Percentiles rank a stretch among this genome's conserved stretches.
Evolutionary conservation across 495 filamentous ascomycete species (phyloP).

Genomic region (Xylaria nigripes): DNA sequence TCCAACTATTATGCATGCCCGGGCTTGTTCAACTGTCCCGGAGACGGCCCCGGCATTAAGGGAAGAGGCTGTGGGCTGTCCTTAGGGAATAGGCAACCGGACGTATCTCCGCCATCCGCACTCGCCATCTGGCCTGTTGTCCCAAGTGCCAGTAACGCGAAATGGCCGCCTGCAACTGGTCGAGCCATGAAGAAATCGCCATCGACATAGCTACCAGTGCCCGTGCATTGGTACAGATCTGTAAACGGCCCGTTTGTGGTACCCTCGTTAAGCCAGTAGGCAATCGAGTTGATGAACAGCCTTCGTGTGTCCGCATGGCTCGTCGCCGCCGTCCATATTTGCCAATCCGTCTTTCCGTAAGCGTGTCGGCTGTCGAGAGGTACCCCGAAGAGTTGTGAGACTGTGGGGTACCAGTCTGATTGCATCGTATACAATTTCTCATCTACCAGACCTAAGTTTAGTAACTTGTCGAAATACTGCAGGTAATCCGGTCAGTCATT

Average conservation of each 20-base stretch:
- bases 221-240: conserved; percentile 36
- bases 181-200: conserved; percentile 35
- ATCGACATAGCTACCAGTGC: conserved; percentile 22
- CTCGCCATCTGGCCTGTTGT: conserved; percentile 53
- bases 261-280: conserved; percentile 66
- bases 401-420: conserved; percentile 60
- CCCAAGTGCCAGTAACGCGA: conserved; percentile 37
- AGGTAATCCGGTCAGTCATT: neutral
- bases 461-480: conserved; percentile 54
- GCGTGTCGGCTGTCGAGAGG: conserved; percentile 66
- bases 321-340: conserved; percentile 67
- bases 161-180: conserved; percentile 50
- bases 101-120: conserved; percentile 36
- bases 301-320: conserved; percentile 42
- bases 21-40: neutral
- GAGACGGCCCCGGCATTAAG: neutral
- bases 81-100: conserved; percentile 26
- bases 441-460: conserved; percentile 42
- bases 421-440: conserved; percentile 61
- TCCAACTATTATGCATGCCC: neutral
- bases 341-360: conserved; percentile 75
- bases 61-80: conserved; percentile 3
- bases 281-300: conserved; percentile 58
- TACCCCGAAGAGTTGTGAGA: conserved; percentile 59
- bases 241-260: conserved; percentile 29